Evolutionary conservation across 805 yeast genomes (phyloP), one percentile per base, ranked within the genome.

Genomic region (Lipomyces kockii): DNA sequence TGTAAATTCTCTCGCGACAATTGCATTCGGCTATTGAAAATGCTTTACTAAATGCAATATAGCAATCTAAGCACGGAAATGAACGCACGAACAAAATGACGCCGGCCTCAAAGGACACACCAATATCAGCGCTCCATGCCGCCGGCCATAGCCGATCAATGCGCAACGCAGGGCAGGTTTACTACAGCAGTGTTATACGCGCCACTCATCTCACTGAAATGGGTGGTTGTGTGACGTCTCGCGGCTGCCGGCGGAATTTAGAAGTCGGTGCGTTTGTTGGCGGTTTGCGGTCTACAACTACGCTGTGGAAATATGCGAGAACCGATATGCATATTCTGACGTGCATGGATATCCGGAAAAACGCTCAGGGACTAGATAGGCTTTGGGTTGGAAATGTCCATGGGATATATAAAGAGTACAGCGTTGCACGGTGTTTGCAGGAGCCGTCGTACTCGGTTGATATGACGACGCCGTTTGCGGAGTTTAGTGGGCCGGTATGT

Each of bases 401-500:
- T 22, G 71, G 71, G 27, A 56, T 67, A 20, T 67, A 61, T 49
- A 67, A 67, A 46, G 29, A 52, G 17, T 25, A 25, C 55, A 52
- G 34, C 11, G 34, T 52, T 5, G 60, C 58, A 5, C 27, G 66
- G 43, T 67, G 68, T 32, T 35, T 67, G 58, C 49, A 37, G n/a
- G 68, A 62, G 59, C 59, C 68, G n/a, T 52, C 71, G 6, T 61
- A 58, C 25, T 46, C 57, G 14, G 20, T 64, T 27, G 71, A 67
- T 35, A 67, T 67, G 68, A 64, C 71, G 14, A 67, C 71, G 5
- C 71, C 71, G 35, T 67, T 67, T 64, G 71, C 71, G 2, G 71
- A 67, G 58, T 67, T 67, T 29, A 60, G 58, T 32, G 71, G 71
- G 22, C 66, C 68, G 17, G 71, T 67, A 53, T 12, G 27, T 39